Conservation (phyloP, 192 early-diverging fungal genomes). For the Chytriomyces confervae region DNA sequence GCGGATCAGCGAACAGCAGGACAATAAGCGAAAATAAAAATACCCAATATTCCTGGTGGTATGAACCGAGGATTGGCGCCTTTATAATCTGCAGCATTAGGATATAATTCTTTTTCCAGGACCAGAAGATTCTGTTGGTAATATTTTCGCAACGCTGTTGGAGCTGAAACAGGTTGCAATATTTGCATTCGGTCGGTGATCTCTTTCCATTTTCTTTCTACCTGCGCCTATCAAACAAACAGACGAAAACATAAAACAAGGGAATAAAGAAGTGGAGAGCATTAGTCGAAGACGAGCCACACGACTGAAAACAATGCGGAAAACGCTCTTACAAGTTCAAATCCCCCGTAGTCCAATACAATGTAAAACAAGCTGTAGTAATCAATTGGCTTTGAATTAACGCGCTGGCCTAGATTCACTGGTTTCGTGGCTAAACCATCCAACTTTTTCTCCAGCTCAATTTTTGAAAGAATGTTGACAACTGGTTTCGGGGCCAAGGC, state of each 20-base stretch:
- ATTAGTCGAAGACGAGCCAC: background rate
- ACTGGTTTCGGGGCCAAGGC: background rate
- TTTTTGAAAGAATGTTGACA: slow-evolving; percentile 15
- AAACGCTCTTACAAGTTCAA: slow-evolving; percentile 4
- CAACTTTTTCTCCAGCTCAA: slow-evolving; percentile 10
- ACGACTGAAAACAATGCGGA: background rate
- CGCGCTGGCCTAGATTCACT: slow-evolving; percentile 1
- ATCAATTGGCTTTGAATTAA: slow-evolving; percentile 22
- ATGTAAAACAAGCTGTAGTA: slow-evolving; percentile 31
- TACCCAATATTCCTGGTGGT: slow-evolving; percentile 29
- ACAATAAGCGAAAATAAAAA: background rate
- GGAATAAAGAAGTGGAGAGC: background rate
- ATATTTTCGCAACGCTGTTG: slow-evolving; percentile 18
- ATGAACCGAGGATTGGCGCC: slow-evolving; percentile 30
- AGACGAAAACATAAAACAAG: background rate
- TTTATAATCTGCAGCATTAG: slow-evolving; percentile 22
- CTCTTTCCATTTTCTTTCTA: slow-evolving; percentile 11
- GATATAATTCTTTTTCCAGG: slow-evolving; percentile 24
- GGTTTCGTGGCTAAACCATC: background rate
- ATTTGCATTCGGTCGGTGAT: slow-evolving; percentile 27
- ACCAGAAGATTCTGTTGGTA: slow-evolving; percentile 1
- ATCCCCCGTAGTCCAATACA: slow-evolving; percentile 30
- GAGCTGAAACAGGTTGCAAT: slow-evolving; percentile 25
- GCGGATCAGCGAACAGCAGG: background rate
- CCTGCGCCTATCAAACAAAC: background rate